These are phyloP conservation scores for Penicillium simplicissimum DNA, from an alignment of 495 filamentous ascomycete species.

Conservation along the genomic window DNA sequence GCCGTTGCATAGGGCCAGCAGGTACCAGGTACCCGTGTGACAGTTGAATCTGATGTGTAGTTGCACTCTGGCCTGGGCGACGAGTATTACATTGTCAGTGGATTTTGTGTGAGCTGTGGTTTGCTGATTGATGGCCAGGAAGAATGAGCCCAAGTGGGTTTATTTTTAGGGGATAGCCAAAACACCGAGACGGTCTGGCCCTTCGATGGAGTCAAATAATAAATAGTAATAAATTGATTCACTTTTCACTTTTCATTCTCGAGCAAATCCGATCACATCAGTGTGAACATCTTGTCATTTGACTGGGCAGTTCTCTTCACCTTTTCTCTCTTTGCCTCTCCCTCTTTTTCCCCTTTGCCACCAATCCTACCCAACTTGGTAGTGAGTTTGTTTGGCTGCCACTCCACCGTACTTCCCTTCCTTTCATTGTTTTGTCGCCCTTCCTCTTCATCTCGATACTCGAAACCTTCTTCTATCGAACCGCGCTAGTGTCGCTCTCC, in stretches of 20 bases:
- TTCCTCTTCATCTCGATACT: not conserved
- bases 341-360: not conserved
- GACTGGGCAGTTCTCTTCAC: conserved; percentile 8
- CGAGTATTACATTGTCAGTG: not conserved
- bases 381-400: not conserved
- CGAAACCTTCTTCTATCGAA: not conserved
- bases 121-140: not conserved
- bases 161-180: conserved; percentile 20
- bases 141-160: conserved; percentile 13
- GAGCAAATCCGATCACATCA: not conserved
- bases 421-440: not conserved
- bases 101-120: not conserved
- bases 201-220: not conserved
- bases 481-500: not conserved
- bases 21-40: conserved; percentile 28
- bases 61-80: not conserved
- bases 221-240: too few relatives aligned
- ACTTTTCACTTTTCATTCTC: not conserved
- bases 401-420: not conserved
- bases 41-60: not conserved
- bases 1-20: conserved; percentile 13
- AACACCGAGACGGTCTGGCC: not conserved
- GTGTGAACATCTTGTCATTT: not conserved
- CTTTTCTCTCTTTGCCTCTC: conserved; percentile 10
- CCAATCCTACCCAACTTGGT: conserved; percentile 2